These are phyloP conservation scores for Lasiosphaeris hirsuta DNA, from an alignment of 495 filamentous ascomycete genomes.

Conservation along the genomic window DNA sequence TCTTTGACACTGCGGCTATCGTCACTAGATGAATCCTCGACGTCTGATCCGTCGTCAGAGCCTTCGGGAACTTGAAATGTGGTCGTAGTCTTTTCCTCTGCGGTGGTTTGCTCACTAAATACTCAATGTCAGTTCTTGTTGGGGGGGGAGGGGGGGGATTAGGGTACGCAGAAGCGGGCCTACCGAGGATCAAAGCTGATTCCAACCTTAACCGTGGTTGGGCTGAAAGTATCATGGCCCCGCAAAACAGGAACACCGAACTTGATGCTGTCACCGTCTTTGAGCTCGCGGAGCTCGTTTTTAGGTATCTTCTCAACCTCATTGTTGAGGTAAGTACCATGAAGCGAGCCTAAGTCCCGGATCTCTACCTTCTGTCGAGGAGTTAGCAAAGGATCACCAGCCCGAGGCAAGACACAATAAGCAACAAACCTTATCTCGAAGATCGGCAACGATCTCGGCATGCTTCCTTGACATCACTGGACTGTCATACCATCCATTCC, in stretches of 20 bases:
- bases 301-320: conserved; percentile 8
- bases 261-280: conserved; percentile 41
- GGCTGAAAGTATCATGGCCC: conserved; percentile 35
- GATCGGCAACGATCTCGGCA: conserved; percentile 53
- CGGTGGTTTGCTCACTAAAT: background rate
- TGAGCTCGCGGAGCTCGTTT: conserved; percentile 12
- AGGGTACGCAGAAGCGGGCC: conserved; percentile 6
- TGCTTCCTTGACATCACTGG: conserved; percentile 80
- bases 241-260: conserved; percentile 49
- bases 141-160: background rate
- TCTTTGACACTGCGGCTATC: background rate
- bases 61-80: conserved; percentile 29
- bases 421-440: conserved; percentile 43
- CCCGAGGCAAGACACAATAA: background rate
- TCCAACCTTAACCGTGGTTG: conserved; percentile 30
- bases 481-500: conserved; percentile 77
- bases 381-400: conserved; percentile 17
- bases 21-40: conserved; percentile 13
- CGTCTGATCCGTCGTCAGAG: conserved; percentile 23
- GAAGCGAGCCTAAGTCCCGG: conserved; percentile 52
- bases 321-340: conserved; percentile 50
- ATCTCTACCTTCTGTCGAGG: conserved; percentile 38
- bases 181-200: conserved; percentile 14
- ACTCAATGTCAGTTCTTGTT: background rate
- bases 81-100: conserved; percentile 2